These are phyloP conservation scores for Scutellaria barbata DNA, from an alignment of 257 asterid genomes.

Conservation along the genomic window DNA sequence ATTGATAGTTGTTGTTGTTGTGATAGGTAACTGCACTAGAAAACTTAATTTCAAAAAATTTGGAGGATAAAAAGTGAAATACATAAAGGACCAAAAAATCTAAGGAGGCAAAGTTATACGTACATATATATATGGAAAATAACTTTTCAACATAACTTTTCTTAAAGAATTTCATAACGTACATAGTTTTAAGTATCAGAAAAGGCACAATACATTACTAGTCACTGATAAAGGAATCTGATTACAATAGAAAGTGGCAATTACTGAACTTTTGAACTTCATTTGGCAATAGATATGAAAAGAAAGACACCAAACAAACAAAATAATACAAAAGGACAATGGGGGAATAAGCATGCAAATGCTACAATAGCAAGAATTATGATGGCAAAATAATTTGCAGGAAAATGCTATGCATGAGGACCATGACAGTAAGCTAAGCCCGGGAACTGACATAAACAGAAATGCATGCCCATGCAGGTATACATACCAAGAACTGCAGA, in stretches of 20 bases:
- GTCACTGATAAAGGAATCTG: not conserved
- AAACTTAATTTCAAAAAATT: too few species aligned
- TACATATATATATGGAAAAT: too few species aligned
- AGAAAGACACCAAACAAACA: not conserved
- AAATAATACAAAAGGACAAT: not conserved
- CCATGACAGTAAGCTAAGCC: constrained; percentile 13
- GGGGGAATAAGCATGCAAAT: not conserved
- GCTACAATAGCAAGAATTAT: not conserved
- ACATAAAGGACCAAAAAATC: too few species aligned
- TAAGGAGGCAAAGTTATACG: too few species aligned
- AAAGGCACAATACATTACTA: not conserved
- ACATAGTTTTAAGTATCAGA: not conserved
- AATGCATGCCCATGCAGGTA: constrained; percentile 16
- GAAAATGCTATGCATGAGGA: constrained; percentile 23
- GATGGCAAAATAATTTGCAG: constrained; percentile 6
- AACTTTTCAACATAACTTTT: too few species aligned
- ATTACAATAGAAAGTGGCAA: not conserved
- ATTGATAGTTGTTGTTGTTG: too few species aligned
- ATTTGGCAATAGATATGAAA: not conserved
- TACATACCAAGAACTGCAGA: constrained; percentile 87
- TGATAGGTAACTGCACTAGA: too few species aligned
- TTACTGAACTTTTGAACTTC: too few species aligned
- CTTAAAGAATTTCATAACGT: not conserved
- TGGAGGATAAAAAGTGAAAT: too few species aligned
- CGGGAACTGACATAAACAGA: constrained; percentile 10